A percentile compares a stretch with the other conserved stretches of the same genome.
These are phyloP conservation scores for Globisporangium rhizosaccharum DNA, from an alignment of 352 stramenopile genomes.

Conservation along the genomic window DNA sequence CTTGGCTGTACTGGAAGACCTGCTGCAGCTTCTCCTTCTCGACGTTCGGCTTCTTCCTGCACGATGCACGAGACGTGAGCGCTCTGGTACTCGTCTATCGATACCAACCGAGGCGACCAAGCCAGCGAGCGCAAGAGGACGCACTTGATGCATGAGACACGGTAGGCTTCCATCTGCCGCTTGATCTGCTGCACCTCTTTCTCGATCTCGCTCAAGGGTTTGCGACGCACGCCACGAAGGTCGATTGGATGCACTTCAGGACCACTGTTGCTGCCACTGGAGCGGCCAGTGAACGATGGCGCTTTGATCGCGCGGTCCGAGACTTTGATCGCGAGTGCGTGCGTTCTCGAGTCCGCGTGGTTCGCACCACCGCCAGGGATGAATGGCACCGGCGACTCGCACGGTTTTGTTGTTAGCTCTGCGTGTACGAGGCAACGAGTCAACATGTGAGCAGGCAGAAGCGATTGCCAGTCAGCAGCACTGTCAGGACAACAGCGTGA, in stretches of 20 bases:
- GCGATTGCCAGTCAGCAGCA: too few species aligned
- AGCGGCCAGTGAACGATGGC: slow-evolving; percentile 27
- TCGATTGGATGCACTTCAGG: slow-evolving; percentile 69
- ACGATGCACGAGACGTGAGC: neutral
- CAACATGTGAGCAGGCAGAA: neutral
- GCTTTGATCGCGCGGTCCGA: slow-evolving; percentile 61
- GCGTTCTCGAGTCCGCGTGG: slow-evolving; percentile 40
- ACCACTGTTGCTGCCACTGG: too few species aligned
- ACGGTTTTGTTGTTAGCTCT: slow-evolving; percentile 53
- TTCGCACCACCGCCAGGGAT: slow-evolving; percentile 46
- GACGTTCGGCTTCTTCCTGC: slow-evolving; percentile 45
- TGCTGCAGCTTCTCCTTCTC: slow-evolving; percentile 85
- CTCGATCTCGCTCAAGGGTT: slow-evolving; percentile 67
- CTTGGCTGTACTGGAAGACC: slow-evolving; percentile 59
- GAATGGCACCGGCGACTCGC: slow-evolving; percentile 40
- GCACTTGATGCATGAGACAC: slow-evolving; percentile 45
- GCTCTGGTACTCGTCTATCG: too few species aligned
- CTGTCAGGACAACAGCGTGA: neutral
- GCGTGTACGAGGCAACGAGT: neutral
- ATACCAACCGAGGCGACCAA: too few species aligned
- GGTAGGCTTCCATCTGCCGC: slow-evolving; percentile 59
- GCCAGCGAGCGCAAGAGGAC: neutral
- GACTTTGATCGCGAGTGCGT: slow-evolving; percentile 38
- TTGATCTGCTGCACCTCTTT: slow-evolving; percentile 76
- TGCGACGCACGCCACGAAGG: slow-evolving; percentile 35